Conservation (phyloP, 108 stramenopile genomes). For the Skeletonema menzelii region DNA sequence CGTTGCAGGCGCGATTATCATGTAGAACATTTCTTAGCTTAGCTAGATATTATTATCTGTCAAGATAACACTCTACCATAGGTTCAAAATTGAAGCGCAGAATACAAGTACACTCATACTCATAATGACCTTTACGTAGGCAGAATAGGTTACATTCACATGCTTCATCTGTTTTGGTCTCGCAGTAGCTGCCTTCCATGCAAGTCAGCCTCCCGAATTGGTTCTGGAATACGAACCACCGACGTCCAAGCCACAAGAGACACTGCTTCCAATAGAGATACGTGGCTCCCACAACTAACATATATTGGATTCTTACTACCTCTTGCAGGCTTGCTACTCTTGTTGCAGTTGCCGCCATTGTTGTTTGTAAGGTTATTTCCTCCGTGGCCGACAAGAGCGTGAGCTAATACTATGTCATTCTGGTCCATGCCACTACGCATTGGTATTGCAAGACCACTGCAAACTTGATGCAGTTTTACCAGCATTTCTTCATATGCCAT, state of each 20-base stretch:
- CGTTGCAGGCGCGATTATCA: no score
- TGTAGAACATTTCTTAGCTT: no score
- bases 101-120: no score
- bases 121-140: no score
- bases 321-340: neutral
- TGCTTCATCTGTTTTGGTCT: neutral
- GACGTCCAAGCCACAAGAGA: slow-evolving; percentile 36
- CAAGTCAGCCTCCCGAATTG: slow-evolving; percentile 69
- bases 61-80: no score
- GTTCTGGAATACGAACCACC: slow-evolving; percentile 67
- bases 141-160: no score
- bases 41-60: no score
- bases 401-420: slow-evolving; percentile 32
- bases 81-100: no score
- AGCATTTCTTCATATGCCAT: slow-evolving; percentile 19
- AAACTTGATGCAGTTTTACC: slow-evolving; percentile 11
- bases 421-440: slow-evolving; percentile 19
- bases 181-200: slow-evolving; percentile 60
- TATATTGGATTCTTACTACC: slow-evolving; percentile 66
- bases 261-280: slow-evolving; percentile 56
- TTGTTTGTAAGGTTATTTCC: slow-evolving; percentile 18
- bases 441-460: slow-evolving; percentile 50
- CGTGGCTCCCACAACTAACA: slow-evolving; percentile 60
- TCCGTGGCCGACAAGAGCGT: slow-evolving; percentile 69
- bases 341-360: neutral